These are phyloP conservation scores for Monosporascus sp. DNA, from an alignment of 2,329 filamentous ascomycete species.

Conservation along the genomic window DNA sequence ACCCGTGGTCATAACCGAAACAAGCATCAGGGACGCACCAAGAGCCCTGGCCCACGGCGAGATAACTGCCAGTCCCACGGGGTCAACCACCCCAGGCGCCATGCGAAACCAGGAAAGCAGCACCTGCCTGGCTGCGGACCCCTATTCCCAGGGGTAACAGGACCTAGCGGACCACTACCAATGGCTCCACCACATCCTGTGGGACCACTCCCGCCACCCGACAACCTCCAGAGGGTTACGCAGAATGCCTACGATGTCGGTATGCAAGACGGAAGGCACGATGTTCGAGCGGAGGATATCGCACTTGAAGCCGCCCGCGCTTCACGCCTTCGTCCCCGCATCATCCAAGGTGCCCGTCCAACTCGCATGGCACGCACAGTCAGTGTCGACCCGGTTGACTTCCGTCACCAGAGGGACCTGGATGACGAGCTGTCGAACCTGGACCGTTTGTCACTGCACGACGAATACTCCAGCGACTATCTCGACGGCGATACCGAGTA, in stretches of 20 bases:
- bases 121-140: background rate
- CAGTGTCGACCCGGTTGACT: slow-evolving; percentile 1
- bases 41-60: background rate
- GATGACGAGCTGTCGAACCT: slow-evolving; percentile 8
- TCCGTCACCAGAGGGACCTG: background rate
- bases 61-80: background rate
- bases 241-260: slow-evolving; percentile 17
- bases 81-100: background rate
- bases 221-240: slow-evolving; percentile 11
- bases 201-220: background rate
- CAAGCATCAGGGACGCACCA: background rate
- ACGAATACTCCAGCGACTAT: slow-evolving; percentile 8
- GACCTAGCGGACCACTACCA: background rate
- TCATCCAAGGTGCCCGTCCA: background rate
- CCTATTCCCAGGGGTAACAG: background rate
- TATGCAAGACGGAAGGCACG: slow-evolving; percentile 5
- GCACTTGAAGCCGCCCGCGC: background rate
- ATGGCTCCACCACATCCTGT: background rate
- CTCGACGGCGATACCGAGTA: slow-evolving; percentile 8
- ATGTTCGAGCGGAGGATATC: background rate
- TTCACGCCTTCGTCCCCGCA: background rate
- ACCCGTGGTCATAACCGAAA: background rate
- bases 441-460: slow-evolving; percentile 8
- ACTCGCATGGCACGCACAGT: background rate
- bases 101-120: background rate